Percentiles rank a stretch among this genome's conserved stretches.
Evolutionary conservation across 2,329 filamentous ascomycete species (phyloP).

Genomic region (Fusarium sp.): DNA sequence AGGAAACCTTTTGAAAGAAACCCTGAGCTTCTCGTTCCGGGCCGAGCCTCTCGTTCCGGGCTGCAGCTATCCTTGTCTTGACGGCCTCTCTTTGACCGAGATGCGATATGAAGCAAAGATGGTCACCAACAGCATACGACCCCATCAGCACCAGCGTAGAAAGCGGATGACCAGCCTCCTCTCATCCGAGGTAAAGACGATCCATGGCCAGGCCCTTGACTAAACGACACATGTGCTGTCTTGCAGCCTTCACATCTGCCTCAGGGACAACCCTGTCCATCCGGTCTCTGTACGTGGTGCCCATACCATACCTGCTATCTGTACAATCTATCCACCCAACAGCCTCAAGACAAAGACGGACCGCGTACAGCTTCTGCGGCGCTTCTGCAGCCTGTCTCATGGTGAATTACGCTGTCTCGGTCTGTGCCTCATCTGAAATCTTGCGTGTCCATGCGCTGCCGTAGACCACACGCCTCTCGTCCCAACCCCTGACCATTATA

Average conservation of each 20-base stretch:
- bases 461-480: background rate
- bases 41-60: background rate
- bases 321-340: background rate
- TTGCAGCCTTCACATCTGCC: background rate
- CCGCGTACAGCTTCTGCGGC: constrained; percentile 9
- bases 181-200: constrained; percentile 10
- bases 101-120: constrained; percentile 4
- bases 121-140: background rate
- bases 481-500: constrained; percentile 23
- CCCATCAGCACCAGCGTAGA: background rate
- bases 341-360: constrained; percentile 5
- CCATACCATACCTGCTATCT: background rate
- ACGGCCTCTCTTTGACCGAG: background rate
- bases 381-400: constrained; percentile 22
- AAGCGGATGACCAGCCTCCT: background rate
- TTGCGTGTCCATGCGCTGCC: constrained; percentile 32
- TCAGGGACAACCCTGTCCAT: background rate
- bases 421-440: constrained; percentile 41
- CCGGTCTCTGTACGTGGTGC: background rate
- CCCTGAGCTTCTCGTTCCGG: background rate
- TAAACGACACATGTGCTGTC: background rate
- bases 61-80: constrained; percentile 2
- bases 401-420: constrained; percentile 36
- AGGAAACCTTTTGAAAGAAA: background rate
- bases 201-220: background rate